phyloP scores from a whole-genome alignment of 306 rosid species.

The Prunus mume region DNA sequence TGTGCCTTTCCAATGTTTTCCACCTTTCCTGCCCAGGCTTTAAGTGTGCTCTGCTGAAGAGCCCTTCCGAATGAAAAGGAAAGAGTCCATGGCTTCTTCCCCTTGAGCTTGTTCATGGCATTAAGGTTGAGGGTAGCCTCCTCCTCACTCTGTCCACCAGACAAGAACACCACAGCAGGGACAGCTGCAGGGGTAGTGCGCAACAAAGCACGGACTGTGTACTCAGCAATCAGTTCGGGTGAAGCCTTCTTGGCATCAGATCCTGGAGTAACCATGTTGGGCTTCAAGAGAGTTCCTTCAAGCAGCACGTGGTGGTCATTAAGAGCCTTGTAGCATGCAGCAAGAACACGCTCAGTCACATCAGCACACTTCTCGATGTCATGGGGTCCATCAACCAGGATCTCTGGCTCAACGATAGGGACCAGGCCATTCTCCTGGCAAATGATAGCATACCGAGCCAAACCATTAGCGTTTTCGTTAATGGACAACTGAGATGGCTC shows the following conservation, averaged over 20 bases:
- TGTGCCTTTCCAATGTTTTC: slow-evolving; percentile 61
- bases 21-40: slow-evolving; percentile 72
- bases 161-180: slow-evolving; percentile 73
- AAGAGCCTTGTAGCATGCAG: slow-evolving; percentile 76
- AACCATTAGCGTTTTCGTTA: slow-evolving; percentile 66
- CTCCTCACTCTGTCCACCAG: slow-evolving; percentile 95
- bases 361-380: slow-evolving; percentile 66
- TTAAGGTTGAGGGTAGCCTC: slow-evolving; percentile 72
- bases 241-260: slow-evolving; percentile 54
- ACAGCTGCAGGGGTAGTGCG: slow-evolving; percentile 74
- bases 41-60: slow-evolving; percentile 84
- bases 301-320: slow-evolving; percentile 73
- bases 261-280: slow-evolving; percentile 93
- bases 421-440: slow-evolving; percentile 86
- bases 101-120: slow-evolving; percentile 73
- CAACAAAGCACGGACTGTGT: slow-evolving; percentile 62
- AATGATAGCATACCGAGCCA: slow-evolving; percentile 71
- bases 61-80: slow-evolving; percentile 87
- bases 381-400: slow-evolving; percentile 72
- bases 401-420: slow-evolving; percentile 91
- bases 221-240: slow-evolving; percentile 64
- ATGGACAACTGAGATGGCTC: slow-evolving; percentile 69
- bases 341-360: slow-evolving; percentile 76
- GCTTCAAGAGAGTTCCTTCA: slow-evolving; percentile 84
- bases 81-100: slow-evolving; percentile 82